A percentile compares a stretch with the other conserved stretches of the same genome.
Evolutionary conservation across 2,329 filamentous ascomycete species (phyloP).

Genomic region (Sporothrix pallida): DNA sequence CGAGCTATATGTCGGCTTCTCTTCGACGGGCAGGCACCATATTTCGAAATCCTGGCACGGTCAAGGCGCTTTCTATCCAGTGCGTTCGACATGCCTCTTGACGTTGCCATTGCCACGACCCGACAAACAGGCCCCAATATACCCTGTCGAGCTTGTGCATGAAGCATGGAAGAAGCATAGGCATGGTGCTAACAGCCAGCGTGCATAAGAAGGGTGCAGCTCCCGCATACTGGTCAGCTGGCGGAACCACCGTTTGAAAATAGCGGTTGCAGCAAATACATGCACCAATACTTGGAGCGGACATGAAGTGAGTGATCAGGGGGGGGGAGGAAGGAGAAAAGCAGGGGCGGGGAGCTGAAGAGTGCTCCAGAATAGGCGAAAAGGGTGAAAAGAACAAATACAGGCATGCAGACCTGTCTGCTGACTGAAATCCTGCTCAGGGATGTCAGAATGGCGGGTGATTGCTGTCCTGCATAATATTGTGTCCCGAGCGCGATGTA

Average conservation of each 20-base stretch:
- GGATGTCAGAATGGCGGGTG: background rate
- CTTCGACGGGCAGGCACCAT: no score
- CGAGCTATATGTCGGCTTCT: no score
- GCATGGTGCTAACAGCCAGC: background rate
- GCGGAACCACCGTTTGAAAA: background rate
- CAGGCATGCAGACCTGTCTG: background rate
- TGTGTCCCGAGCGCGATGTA: background rate
- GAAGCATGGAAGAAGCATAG: background rate
- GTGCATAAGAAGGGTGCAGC: slow-evolving; percentile 3
- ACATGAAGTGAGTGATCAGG: no score
- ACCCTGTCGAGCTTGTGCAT: background rate
- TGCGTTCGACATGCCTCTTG: background rate
- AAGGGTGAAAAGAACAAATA: background rate
- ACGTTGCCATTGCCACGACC: background rate
- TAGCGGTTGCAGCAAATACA: background rate
- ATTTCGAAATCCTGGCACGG: no score
- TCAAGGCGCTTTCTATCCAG: no score
- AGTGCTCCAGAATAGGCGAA: background rate
- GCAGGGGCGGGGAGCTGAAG: no score
- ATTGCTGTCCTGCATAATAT: slow-evolving; percentile 13
- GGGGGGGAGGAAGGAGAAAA: no score
- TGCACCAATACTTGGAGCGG: background rate
- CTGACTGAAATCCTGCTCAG: background rate
- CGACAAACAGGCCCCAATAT: background rate
- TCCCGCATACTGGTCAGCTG: background rate